Evolutionary conservation across 2,329 filamentous ascomycete species (phyloP).

Genomic region (Alternaria dauci): DNA sequence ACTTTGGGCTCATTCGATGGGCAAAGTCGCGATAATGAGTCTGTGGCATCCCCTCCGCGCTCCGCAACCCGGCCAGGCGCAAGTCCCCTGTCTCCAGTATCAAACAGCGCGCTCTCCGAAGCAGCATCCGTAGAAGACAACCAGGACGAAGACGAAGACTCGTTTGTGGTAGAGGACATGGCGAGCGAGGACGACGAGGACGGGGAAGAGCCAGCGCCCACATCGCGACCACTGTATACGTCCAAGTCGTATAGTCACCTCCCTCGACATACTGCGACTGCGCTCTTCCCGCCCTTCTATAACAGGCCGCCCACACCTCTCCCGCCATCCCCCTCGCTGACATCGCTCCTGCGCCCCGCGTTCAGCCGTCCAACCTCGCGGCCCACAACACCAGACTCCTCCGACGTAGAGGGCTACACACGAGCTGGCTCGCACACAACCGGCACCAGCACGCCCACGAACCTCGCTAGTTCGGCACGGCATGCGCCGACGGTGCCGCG

Average conservation of each 20-base stretch:
- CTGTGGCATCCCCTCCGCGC: constrained; percentile 15
- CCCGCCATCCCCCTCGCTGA: constrained; percentile 90
- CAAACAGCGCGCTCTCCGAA: constrained; percentile 46
- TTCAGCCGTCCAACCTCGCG: constrained; percentile 69
- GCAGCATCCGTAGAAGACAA: constrained; percentile 41
- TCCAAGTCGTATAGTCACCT: constrained; percentile 58
- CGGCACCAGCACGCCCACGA: constrained; percentile 54
- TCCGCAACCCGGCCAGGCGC: constrained; percentile 15
- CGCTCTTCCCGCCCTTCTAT: constrained; percentile 86
- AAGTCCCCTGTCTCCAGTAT: constrained; percentile 31
- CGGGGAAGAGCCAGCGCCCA: constrained; percentile 19
- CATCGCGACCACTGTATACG: constrained; percentile 52
- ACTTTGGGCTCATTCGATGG: constrained; percentile 49
- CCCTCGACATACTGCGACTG: constrained; percentile 41
- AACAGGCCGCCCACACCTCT: constrained; percentile 94
- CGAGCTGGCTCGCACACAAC: constrained; percentile 15
- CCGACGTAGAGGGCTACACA: constrained; percentile 73
- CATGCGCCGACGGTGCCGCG: constrained; percentile 75
- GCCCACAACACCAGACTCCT: constrained; percentile 92
- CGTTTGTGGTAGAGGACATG: constrained; percentile 28
- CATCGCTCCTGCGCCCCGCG: constrained; percentile 80
- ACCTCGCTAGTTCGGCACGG: constrained; percentile 66
- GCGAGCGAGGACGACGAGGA: constrained; percentile 29
- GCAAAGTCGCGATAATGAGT: constrained; percentile 7
- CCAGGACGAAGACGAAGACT: constrained; percentile 25